Evolutionary conservation across 192 early-diverging fungal species (phyloP).

Genomic region (Entrophospora sp.): DNA sequence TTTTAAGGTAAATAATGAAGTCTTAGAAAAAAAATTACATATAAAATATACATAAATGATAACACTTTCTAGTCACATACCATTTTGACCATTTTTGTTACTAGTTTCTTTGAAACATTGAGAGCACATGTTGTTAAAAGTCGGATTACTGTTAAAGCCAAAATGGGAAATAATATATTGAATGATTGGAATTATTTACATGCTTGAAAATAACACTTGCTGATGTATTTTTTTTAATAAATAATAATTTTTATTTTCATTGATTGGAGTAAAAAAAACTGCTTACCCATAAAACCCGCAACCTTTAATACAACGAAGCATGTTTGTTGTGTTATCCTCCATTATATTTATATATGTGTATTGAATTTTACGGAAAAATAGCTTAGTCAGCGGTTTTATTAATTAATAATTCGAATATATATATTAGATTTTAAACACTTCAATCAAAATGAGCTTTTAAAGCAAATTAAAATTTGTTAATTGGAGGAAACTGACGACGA

Average conservation of each 20-base stretch:
- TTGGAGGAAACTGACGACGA: too few relatives aligned
- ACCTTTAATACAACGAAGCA: slow-evolving; percentile 55
- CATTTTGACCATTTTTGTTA: slow-evolving; percentile 34
- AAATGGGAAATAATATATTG: not conserved
- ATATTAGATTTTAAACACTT: too few relatives aligned
- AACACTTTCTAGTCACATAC: too few relatives aligned
- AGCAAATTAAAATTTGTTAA: too few relatives aligned
- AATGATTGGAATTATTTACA: not conserved
- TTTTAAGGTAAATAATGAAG: too few relatives aligned
- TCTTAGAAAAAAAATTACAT: slow-evolving; percentile 2
- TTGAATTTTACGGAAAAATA: too few relatives aligned
- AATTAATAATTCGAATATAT: too few relatives aligned
- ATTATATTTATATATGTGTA: too few relatives aligned
- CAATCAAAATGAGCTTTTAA: too few relatives aligned
- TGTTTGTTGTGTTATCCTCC: slow-evolving; percentile 61
- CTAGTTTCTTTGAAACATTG: slow-evolving; percentile 64
- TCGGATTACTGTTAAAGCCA: slow-evolving; percentile 36
- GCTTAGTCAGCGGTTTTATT: too few relatives aligned
- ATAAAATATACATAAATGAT: not conserved
- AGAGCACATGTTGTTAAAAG: slow-evolving; percentile 68
- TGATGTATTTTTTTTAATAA: not conserved
- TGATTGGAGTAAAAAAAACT: not conserved
- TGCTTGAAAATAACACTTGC: not conserved
- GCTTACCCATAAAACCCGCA: slow-evolving; percentile 66
- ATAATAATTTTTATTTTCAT: not conserved